Evolutionary conservation across 2,329 filamentous ascomycete genomes (phyloP).

Genomic region (Ceratocystis cacaofunesta): DNA sequence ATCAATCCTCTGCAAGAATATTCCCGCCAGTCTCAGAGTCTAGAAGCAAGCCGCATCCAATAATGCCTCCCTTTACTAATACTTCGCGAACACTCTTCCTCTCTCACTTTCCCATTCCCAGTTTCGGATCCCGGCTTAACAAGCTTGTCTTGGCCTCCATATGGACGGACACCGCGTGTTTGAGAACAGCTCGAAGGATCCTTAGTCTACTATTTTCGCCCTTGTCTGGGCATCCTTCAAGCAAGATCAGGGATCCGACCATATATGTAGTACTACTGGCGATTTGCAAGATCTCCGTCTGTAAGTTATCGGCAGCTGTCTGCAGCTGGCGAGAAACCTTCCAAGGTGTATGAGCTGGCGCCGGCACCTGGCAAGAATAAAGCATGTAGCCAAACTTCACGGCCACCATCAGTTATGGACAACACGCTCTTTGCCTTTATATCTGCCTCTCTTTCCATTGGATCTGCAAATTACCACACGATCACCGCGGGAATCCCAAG

Average conservation of each 20-base stretch:
- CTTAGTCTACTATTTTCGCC: constrained; percentile 1
- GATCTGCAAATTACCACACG: background rate
- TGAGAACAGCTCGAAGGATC: background rate
- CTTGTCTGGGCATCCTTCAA: background rate
- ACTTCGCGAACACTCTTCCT: background rate
- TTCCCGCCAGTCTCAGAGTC: background rate
- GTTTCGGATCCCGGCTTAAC: background rate
- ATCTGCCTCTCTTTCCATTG: background rate
- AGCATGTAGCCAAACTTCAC: no score
- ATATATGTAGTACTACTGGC: no score
- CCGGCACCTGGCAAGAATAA: no score
- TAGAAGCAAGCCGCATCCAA: background rate
- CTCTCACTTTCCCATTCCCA: background rate
- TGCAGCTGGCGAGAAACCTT: background rate
- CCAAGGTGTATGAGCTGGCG: no score
- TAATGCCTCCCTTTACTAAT: background rate
- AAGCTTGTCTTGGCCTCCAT: background rate
- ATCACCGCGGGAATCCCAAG: background rate
- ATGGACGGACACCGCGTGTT: background rate
- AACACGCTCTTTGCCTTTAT: background rate
- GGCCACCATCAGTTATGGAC: background rate
- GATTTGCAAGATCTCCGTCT: background rate
- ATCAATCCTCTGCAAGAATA: background rate
- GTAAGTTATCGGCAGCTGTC: background rate
- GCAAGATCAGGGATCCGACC: background rate